phyloP scores from a whole-genome alignment of 306 rosid species.

The Quercus dentata region DNA sequence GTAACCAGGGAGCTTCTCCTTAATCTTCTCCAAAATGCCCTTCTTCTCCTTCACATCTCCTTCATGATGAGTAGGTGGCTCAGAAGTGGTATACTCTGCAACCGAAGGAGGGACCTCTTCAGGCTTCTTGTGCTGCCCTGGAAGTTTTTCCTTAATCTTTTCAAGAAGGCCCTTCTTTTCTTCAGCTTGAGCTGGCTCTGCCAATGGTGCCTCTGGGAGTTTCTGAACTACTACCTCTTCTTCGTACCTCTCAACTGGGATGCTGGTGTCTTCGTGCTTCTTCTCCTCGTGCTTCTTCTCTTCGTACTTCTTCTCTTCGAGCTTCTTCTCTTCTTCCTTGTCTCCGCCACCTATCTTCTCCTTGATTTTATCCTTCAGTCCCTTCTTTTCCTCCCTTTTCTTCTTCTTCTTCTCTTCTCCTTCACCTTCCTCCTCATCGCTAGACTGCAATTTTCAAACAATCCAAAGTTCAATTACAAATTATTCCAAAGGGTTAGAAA shows the following conservation, averaged over 20 bases:
- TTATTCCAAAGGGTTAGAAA: not conserved
- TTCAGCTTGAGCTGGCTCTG: conserved; percentile 25
- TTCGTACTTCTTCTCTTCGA: conserved; percentile 23
- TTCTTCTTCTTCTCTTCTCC: conserved; percentile 47
- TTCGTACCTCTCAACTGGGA: conserved; percentile 57
- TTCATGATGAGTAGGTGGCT: conserved; percentile 22
- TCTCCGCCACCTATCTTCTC: too few species aligned
- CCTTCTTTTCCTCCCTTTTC: conserved; percentile 47
- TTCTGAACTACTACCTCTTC: not conserved
- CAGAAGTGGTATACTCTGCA: not conserved
- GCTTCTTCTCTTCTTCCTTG: conserved; percentile 28
- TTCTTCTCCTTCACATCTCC: conserved; percentile 68
- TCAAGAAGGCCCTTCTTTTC: conserved; percentile 85
- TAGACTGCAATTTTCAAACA: conserved; percentile 42
- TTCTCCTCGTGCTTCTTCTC: conserved; percentile 17
- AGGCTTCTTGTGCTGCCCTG: conserved; percentile 67
- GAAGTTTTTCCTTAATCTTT: conserved; percentile 80
- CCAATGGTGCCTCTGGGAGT: not conserved
- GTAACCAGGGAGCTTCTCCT: conserved; percentile 80
- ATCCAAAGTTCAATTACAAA: not conserved
- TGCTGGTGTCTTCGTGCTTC: conserved; percentile 27
- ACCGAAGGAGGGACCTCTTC: conserved; percentile 40
- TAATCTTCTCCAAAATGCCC: conserved; percentile 78
- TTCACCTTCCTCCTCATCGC: conserved; percentile 70
- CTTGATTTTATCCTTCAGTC: too few species aligned